These are phyloP conservation scores for Cladophialophora immunda DNA, from an alignment of 2,329 filamentous ascomycete species.

Conservation along the genomic window DNA sequence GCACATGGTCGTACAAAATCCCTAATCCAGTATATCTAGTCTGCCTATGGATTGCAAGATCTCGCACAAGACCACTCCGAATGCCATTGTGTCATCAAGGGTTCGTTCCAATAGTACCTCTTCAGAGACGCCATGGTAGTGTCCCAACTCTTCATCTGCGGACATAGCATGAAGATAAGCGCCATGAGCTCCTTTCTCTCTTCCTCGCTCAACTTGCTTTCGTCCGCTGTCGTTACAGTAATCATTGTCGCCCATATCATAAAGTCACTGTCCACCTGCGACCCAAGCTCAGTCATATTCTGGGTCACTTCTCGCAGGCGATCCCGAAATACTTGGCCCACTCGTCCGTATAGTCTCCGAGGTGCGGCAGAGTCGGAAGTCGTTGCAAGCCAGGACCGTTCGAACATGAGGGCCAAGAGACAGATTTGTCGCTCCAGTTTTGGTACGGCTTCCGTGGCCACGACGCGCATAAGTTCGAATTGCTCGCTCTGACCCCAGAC, in stretches of 20 bases:
- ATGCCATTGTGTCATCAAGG: background rate
- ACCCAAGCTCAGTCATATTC: slow-evolving; percentile 1
- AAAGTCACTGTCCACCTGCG: background rate
- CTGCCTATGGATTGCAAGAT: background rate
- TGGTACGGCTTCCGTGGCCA: background rate
- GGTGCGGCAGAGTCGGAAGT: background rate
- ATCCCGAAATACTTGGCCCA: background rate
- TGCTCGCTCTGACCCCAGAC: background rate
- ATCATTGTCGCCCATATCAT: slow-evolving; percentile 7
- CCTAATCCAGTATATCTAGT: background rate
- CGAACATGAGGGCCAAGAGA: background rate
- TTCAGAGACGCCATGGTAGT: background rate
- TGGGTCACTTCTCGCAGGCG: background rate
- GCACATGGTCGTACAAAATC: background rate
- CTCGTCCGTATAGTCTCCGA: background rate
- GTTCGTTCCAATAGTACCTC: background rate
- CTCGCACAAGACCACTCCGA: background rate
- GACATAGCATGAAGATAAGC: slow-evolving; percentile 6
- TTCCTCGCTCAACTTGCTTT: background rate
- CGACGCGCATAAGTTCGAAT: background rate
- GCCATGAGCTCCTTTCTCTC: background rate
- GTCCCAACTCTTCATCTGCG: background rate
- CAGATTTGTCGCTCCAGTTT: background rate
- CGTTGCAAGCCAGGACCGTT: background rate
- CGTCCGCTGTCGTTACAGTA: background rate